Base-by-base conservation (phyloP, 1,139 yeast genomes). In the Lizanozyma gosingica region DNA sequence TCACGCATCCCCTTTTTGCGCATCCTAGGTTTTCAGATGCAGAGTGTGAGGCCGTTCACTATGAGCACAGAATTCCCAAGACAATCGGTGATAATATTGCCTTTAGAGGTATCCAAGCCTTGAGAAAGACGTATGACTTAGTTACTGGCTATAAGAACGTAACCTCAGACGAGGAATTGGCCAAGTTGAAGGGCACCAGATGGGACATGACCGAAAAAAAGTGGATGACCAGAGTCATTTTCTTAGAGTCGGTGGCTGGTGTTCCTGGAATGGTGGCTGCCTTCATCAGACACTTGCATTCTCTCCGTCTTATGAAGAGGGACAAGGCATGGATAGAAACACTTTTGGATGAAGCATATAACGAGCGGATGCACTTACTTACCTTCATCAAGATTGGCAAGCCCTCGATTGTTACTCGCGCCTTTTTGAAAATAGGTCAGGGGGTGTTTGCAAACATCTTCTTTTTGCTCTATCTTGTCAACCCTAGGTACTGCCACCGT, bases 201-300 rank as follows among this genome's bases (percentile, higher is more conserved):
- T 77, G 67, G 48, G 64, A 61, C 37, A 78, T 82, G 84, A 78
- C 82, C 2, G 76, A 74, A 34, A 65, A 64, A 40, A 77, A 79
- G 53, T 83, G 90, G 90, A 53, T 83, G 41, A 76, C 80, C n/a
- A 59, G 92, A 42, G 63, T 74, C 44, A 76, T 83, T 34, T 81
- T 83, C 52, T 68, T 83, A 47, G 92, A 83, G 57, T 73, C 82
- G 45, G 68, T 83, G 43, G 92, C 92, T 6, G 90, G 87, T 14
- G 85, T 83, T 15, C 92, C 92, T 1, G 90, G 92, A 9, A 76
- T 80, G 67, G 84, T 80, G 35, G 92, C 86, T 11, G 81, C 83
- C 1, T 80, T 80, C 56, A 55, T 81, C 38, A 71, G 88, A 45
- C 86, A 80, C 52, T 65, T 81, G 49, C 79, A 78, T 49, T 73